Evolutionary conservation across 176 grass and related monocot genomes (phyloP), one percentile per base, ranked within the genome.

Genomic region (Tillandsia fasciculata): DNA sequence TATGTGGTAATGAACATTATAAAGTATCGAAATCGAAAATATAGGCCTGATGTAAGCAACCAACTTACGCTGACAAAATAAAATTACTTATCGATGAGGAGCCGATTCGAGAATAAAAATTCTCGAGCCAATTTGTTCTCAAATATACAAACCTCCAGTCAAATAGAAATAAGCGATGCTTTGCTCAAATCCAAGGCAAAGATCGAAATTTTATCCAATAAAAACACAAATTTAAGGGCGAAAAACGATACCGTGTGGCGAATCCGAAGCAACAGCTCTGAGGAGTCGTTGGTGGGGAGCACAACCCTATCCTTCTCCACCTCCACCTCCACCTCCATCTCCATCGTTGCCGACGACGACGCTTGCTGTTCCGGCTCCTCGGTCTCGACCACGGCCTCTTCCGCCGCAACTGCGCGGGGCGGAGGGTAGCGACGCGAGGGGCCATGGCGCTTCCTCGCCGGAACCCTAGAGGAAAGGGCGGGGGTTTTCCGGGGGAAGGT

Each of bases 241-340:
- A 56, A 29, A 3, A 12, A 64, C 50, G 42, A 68, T 86, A 99
- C 89, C 33, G 89, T 93, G 75, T 99, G 89, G 72, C 94, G 89
- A 70, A 93, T 83, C 67, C 93, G 84, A 49, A 97, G 86, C 14
- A 97, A 81, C 27, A 12, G 51, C 11, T 83, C 84, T 11, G 93
- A 97, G 13, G 89, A 92, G 11, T 97, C 87, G 68, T 92, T 97
- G 56, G 89, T 97, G 17, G 93, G 93, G 2, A 97, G 86, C 27
- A 87, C 77, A 42, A 99, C 66, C 63, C 82, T 77, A 26, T 77
- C 72, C 57, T 74, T 77, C 76, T 28, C 76, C 18, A 63, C 24
- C 42, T 47, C n/a, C 12, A 50, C 52, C 54, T 68, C 84, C 18
- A 63, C 24, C 42, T 47, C n/a, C 12, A 50, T 47, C 54, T 68